A percentile compares a stretch with the other conserved stretches of the same genome.
Conservation (phyloP, 2,329 filamentous ascomycete species). For the Diaporthe longicolla region DNA sequence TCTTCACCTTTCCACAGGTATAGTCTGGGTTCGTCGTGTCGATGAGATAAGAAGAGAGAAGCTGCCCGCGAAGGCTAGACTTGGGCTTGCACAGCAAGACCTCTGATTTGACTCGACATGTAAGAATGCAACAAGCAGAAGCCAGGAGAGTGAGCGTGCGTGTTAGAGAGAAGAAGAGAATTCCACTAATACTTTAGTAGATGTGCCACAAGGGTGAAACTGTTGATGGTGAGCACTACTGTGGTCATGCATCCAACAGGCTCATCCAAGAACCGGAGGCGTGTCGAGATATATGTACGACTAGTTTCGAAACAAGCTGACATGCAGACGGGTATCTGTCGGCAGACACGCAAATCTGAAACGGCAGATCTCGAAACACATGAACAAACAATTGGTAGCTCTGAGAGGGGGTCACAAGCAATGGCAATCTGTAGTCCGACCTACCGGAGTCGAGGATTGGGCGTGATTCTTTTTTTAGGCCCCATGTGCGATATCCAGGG, state of each 20-base stretch:
- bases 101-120: neutral
- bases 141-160: neutral
- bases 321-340: conserved; percentile 36
- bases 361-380: conserved; percentile 44
- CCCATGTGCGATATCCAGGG: conserved; percentile 31
- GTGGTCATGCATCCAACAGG: neutral
- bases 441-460: conserved; percentile 9
- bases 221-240: neutral
- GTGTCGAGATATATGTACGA: conserved; percentile 24
- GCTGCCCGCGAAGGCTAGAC: conserved; percentile 11
- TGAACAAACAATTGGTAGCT: conserved; percentile 31
- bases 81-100: conserved; percentile 39
- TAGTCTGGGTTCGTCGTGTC: neutral
- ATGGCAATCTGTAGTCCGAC: neutral
- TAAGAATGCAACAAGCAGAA: neutral
- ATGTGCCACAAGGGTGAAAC: neutral
- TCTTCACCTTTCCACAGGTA: too few species aligned
- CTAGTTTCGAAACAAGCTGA: conserved; percentile 31
- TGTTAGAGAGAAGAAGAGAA: neutral
- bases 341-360: conserved; percentile 44
- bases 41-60: neutral
- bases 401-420: conserved; percentile 38
- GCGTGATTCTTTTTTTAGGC: conserved; percentile 35
- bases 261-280: conserved; percentile 1
- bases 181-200: neutral